phyloP scores from a whole-genome alignment of 306 rosid genomes.

The Rubus parviflorus region DNA sequence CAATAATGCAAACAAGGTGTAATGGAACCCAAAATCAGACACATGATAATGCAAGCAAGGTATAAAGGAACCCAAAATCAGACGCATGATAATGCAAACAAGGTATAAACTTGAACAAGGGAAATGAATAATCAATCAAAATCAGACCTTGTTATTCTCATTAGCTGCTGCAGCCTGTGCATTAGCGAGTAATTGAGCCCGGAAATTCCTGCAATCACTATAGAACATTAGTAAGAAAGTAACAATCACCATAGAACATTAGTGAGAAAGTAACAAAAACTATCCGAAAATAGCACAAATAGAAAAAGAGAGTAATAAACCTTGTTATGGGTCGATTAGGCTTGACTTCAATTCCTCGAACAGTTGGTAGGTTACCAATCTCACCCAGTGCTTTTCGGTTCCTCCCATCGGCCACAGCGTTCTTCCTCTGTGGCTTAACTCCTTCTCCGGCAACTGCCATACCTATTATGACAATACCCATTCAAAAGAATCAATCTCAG shows the following conservation, averaged over 20 bases:
- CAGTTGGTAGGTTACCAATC: constrained; percentile 65
- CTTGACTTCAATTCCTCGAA: constrained; percentile 53
- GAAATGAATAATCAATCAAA: neutral
- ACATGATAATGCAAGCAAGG: neutral
- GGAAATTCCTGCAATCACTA: constrained; percentile 58
- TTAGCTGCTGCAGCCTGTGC: constrained; percentile 69
- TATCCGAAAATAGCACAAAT: neutral
- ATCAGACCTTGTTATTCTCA: constrained; percentile 62
- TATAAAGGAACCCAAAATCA: neutral
- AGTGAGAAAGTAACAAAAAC: neutral
- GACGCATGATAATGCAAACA: neutral
- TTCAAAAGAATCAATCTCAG: neutral
- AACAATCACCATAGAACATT: constrained; percentile 21
- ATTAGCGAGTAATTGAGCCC: constrained; percentile 84
- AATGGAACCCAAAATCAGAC: too few species aligned
- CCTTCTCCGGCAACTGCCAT: constrained; percentile 54
- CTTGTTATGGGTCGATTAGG: constrained; percentile 87
- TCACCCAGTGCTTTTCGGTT: constrained; percentile 71
- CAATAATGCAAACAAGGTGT: neutral
- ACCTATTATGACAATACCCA: constrained; percentile 38
- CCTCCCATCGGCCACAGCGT: constrained; percentile 48
- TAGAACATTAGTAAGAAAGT: constrained; percentile 21
- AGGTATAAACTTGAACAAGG: too few species aligned
- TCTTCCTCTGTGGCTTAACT: constrained; percentile 61
- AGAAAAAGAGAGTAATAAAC: constrained; percentile 25